phyloP scores from a whole-genome alignment of 192 early-diverging fungal genomes.

The Coemansia aciculifera region DNA sequence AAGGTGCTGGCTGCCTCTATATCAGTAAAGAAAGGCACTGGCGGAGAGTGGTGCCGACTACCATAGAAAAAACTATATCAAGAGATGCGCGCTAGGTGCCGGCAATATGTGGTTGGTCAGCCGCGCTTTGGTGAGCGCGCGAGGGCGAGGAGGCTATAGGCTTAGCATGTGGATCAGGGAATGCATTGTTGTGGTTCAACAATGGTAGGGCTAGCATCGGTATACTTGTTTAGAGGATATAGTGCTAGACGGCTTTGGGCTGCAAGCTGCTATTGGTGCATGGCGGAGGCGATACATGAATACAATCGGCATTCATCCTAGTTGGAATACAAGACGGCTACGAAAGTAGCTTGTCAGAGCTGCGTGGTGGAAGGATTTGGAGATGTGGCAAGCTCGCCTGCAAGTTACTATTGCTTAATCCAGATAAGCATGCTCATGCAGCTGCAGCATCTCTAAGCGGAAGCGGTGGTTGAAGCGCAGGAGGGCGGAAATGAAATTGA shows the following conservation, averaged over 20 bases:
- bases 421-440: conserved; percentile 1
- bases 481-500: conserved; percentile 9
- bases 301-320: neutral
- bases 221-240: conserved; percentile 5
- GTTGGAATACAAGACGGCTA: neutral
- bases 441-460: conserved; percentile 2
- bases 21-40: neutral
- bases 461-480: conserved; percentile 3
- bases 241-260: conserved; percentile 1
- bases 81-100: neutral
- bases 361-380: neutral
- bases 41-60: neutral
- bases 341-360: neutral
- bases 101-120: neutral
- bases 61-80: neutral
- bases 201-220: conserved; percentile 8
- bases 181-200: neutral
- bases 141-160: neutral
- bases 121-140: neutral
- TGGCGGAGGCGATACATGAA: conserved; percentile 1
- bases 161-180: conserved; percentile 8
- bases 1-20: neutral
- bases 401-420: conserved; percentile 10
- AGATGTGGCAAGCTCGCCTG: no score
- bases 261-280: neutral